Percentiles rank a stretch among this genome's conserved stretches.
These are phyloP conservation scores for Pseudoneurospora amorphoporcata DNA, from an alignment of 495 filamentous ascomycete species.

Conservation along the genomic window DNA sequence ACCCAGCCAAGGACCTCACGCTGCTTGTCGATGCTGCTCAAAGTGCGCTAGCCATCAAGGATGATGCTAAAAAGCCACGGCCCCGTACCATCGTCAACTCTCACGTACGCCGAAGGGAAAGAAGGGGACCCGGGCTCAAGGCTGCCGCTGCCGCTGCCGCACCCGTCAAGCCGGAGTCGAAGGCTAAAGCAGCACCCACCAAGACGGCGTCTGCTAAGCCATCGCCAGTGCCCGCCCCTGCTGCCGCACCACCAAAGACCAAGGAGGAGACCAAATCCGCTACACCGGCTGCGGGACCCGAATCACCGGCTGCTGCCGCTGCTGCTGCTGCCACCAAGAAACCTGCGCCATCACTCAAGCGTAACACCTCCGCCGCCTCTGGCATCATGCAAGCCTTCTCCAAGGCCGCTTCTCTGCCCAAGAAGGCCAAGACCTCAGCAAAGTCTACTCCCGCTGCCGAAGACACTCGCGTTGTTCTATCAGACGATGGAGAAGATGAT, in stretches of 20 bases:
- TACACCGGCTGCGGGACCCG: constrained; percentile 13
- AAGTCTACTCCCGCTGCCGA: constrained; percentile 36
- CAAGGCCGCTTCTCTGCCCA: constrained; percentile 60
- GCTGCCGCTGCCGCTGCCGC: constrained; percentile 7
- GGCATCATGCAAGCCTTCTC: constrained; percentile 79
- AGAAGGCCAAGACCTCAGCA: constrained; percentile 38
- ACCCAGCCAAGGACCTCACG: constrained; percentile 63
- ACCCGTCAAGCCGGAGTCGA: not conserved
- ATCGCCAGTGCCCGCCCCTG: constrained; percentile 12
- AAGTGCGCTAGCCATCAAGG: constrained; percentile 37
- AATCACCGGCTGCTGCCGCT: constrained; percentile 17
- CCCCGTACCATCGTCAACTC: constrained; percentile 25
- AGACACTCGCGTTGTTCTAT: constrained; percentile 52
- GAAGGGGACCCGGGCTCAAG: constrained; percentile 14
- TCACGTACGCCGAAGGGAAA: constrained; percentile 30
- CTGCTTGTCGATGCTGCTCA: constrained; percentile 60
- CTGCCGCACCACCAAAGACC: constrained; percentile 9
- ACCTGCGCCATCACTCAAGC: constrained; percentile 39
- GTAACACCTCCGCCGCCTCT: constrained; percentile 34
- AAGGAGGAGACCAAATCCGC: constrained; percentile 27
- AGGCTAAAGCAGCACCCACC: constrained; percentile 4
- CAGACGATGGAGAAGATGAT: constrained; percentile 63
- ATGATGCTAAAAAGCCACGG: constrained; percentile 10
- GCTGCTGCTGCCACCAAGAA: constrained; percentile 27
- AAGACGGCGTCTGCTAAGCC: constrained; percentile 10